Evolutionary conservation across 208 protist genomes (phyloP).

Genomic region (Trypanosoma avium): DNA sequence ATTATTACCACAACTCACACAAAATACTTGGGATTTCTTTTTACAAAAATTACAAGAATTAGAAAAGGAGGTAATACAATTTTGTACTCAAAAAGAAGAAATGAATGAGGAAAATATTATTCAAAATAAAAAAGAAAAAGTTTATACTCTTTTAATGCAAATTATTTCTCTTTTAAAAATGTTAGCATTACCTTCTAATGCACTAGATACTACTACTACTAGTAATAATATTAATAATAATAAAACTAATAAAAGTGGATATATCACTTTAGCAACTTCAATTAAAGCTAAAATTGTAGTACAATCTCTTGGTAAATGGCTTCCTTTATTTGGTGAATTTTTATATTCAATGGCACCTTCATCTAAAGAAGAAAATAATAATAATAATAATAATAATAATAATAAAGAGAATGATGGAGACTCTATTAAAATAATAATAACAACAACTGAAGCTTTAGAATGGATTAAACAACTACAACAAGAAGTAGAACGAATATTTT

Average conservation of each 20-base stretch:
- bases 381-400: neutral
- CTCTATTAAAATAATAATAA: neutral
- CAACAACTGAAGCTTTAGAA: constrained; percentile 11
- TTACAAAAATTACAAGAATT: constrained; percentile 5
- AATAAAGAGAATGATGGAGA: neutral
- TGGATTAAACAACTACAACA: constrained; percentile 14
- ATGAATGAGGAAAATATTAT: neutral
- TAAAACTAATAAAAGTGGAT: neutral
- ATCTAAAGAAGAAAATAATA: neutral
- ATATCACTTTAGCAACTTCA: constrained; percentile 20
- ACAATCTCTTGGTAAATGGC: constrained; percentile 20
- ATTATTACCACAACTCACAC: constrained; percentile 10
- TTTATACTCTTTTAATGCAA: constrained; percentile 5
- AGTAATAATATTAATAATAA: neutral
- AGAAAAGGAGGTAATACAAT: constrained; percentile 8
- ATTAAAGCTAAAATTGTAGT: constrained; percentile 14
- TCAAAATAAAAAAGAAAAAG: neutral
- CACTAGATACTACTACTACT: neutral
- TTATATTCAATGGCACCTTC: constrained; percentile 7
- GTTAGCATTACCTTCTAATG: neutral
- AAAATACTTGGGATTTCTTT: constrained; percentile 19
- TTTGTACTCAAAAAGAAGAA: neutral
- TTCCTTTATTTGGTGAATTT: constrained; percentile 14
- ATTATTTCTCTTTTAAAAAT: constrained; percentile 9
- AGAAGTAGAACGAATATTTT: constrained; percentile 19